Evolutionary conservation across 345 rosid species (phyloP).

Genomic region (Zanthoxylum bungeanum): DNA sequence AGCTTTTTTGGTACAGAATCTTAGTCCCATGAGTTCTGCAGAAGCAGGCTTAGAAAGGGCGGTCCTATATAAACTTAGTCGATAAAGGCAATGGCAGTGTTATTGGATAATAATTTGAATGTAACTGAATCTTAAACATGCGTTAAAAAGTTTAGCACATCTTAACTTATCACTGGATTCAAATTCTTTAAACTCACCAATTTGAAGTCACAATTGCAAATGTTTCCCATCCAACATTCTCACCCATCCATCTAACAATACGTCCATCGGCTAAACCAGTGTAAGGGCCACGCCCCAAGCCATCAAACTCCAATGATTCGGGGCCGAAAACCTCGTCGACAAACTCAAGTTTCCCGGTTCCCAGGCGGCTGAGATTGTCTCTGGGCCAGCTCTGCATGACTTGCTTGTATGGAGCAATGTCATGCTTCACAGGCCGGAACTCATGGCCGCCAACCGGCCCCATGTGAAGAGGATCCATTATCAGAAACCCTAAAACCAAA

Average conservation of each 20-base stretch:
- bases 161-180: no score
- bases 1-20: no score
- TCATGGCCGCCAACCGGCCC: constrained; percentile 74
- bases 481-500: constrained; percentile 51
- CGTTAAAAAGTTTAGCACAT: no score
- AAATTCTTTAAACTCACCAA: constrained; percentile 60
- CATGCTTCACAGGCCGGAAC: constrained; percentile 82
- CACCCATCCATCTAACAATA: constrained; percentile 96
- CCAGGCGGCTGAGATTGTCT: constrained; percentile 64
- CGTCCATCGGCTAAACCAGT: constrained; percentile 89
- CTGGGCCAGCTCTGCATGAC: constrained; percentile 87
- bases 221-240: constrained; percentile 77
- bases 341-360: constrained; percentile 71
- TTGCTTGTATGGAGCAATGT: constrained; percentile 79
- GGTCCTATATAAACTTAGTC: no score
- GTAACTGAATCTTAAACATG: no score
- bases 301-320: constrained; percentile 88
- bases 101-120: no score
- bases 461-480: constrained; percentile 67
- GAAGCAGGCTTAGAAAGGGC: no score
- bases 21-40: no score
- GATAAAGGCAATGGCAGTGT: no score
- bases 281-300: constrained; percentile 81
- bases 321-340: constrained; percentile 79
- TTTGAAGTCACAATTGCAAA: constrained; percentile 69